phyloP scores from a whole-genome alignment of 1,139 yeast genomes.

The Zygoascus hellenicus region DNA sequence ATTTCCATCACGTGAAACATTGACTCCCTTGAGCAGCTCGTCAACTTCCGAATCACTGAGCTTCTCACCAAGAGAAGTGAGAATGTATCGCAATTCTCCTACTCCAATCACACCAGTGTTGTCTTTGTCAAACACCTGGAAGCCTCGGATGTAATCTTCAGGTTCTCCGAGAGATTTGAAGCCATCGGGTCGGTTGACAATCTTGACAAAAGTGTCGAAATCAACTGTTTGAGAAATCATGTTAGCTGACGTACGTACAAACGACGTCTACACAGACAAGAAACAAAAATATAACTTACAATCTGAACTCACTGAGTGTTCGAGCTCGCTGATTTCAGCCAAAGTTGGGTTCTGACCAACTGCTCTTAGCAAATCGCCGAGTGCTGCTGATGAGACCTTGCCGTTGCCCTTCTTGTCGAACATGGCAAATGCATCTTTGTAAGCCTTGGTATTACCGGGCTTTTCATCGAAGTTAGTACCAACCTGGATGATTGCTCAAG shows the following conservation, averaged over 20 bases:
- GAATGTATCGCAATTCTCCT: slow-evolving; percentile 90
- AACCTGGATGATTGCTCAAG: too few relatives aligned
- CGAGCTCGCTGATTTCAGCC: slow-evolving; percentile 76
- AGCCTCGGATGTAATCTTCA: slow-evolving; percentile 94
- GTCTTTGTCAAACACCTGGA: slow-evolving; percentile 96
- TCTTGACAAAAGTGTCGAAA: slow-evolving; percentile 70
- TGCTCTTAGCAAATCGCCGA: slow-evolving; percentile 93
- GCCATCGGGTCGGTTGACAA: slow-evolving; percentile 83
- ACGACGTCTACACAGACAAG: too few relatives aligned
- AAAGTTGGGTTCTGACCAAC: slow-evolving; percentile 98
- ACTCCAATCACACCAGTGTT: slow-evolving; percentile 94
- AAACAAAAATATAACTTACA: slow-evolving; percentile 26
- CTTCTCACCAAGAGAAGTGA: slow-evolving; percentile 92
- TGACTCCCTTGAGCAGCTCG: slow-evolving; percentile 91
- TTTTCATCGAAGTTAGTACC: not conserved
- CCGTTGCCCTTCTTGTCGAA: slow-evolving; percentile 98
- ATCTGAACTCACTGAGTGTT: slow-evolving; percentile 39
- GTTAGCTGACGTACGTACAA: not conserved
- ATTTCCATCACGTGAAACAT: slow-evolving; percentile 87
- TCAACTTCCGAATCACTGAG: slow-evolving; percentile 87
- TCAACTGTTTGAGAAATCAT: slow-evolving; percentile 43
- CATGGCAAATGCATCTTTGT: slow-evolving; percentile 94
- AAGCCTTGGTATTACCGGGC: slow-evolving; percentile 48
- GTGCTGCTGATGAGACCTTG: slow-evolving; percentile 74
- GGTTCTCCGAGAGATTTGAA: slow-evolving; percentile 89